These are phyloP conservation scores for Eucalyptus erythrocorys DNA, from an alignment of 345 rosid genomes.

Conservation along the genomic window DNA sequence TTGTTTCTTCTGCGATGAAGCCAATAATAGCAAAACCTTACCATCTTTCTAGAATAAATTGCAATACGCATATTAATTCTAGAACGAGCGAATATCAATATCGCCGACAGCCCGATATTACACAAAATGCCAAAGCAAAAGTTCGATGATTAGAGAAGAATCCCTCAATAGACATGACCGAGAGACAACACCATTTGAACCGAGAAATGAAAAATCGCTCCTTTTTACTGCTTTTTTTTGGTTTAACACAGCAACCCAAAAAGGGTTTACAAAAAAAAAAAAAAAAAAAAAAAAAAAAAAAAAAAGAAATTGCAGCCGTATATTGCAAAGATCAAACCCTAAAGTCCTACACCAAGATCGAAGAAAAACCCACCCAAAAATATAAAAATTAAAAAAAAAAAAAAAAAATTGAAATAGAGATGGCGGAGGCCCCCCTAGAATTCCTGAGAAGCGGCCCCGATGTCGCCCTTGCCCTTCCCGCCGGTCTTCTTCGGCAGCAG, in stretches of 20 bases:
- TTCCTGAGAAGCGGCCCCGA: constrained; percentile 1
- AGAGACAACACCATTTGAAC: accelerated
- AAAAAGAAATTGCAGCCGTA: background rate
- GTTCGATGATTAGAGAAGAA: background rate
- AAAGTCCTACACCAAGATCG: background rate
- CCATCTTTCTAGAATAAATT: background rate
- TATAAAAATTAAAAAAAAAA: background rate
- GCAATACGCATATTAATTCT: background rate
- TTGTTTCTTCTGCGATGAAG: background rate
- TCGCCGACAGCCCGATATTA: background rate
- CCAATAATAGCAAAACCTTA: accelerated
- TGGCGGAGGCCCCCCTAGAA: background rate
- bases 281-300: accelerated
- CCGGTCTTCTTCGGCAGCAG: background rate
- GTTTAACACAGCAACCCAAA: background rate
- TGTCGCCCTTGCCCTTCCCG: background rate
- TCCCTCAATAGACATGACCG: accelerated
- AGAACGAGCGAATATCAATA: accelerated
- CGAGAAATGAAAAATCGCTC: background rate
- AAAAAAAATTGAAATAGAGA: background rate
- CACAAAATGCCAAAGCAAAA: background rate
- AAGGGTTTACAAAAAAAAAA: too few relatives aligned
- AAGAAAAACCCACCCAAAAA: background rate
- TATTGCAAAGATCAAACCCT: background rate
- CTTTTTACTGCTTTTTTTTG: background rate